Base-by-base conservation (phyloP, 2,329 filamentous ascomycete genomes). In the Curvularia eragrostidis region DNA sequence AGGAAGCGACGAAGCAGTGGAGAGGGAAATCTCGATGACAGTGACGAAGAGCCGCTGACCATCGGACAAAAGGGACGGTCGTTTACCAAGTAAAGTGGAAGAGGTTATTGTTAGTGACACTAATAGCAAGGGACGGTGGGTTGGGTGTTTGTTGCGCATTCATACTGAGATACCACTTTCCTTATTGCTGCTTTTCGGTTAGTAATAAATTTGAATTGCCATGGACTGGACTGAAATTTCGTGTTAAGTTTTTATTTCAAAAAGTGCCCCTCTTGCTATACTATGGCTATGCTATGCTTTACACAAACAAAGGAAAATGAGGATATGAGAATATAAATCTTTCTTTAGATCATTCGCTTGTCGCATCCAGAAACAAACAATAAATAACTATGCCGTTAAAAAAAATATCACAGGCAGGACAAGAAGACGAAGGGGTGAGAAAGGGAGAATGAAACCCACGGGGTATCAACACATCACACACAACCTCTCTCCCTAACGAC, bases 1-100 rank as follows among this genome's bases (percentile, higher is more conserved):
- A 83, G 79, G 62, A 82, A 90, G 65, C 77, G 83, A 54, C 81
- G 83, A 48, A 75, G 72, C 52, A 74, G 71, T 19, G 68, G 47
- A 2, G 68, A 68, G 36, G 71, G 63, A 5, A 68, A 63, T 5
- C 61, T 58, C 48, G 58, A 60, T 15, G 62, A 63, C 42, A 73
- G 62, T 15, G 63, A 71, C n/a, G 56, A 30, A 1, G 69, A 71
- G 39, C 69, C 63, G 2, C 38, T 73, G 54, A 64, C 42, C 15
- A 71, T 72, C 62, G 56, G 57, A 48, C 63, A 62, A 53, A 64
- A 67, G 57, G 48, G 58, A 5, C 24, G 55, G 7, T 58, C 51
- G 39, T 49, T 38, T 34, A 58, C 55, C n/a, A 54, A 41, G 39
- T 58, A 47, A 46, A 43, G 23, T 36, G 8, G 32, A 5, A 13